Evolutionary conservation across 2,329 filamentous ascomycete species (phyloP), one percentile per base, ranked within the genome.

Genomic region (Fusarium bactridioides): DNA sequence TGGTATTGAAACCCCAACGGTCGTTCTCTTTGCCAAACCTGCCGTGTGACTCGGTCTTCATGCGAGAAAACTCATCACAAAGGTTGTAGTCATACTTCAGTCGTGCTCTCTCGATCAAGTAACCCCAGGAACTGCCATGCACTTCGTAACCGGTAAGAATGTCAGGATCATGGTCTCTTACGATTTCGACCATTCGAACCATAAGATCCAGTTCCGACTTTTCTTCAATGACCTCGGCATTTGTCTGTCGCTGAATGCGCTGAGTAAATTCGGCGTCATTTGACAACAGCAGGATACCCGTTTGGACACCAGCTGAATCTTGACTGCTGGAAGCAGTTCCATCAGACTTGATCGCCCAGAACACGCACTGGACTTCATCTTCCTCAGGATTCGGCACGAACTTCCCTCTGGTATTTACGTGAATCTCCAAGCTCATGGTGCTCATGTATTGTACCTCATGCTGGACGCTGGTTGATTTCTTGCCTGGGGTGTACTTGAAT

Each of bases 131-230:
- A 65, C 90, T 88, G 59, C 94, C 94, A 78, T 98, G 94, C 1
- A 98, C 94, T 81, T 99, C 96, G 76, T 96, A 99, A 0, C 96
- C 96, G 1, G 95, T 96, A 45, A 99, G 85, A 33, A 99, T 93
- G 77, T 99, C 96, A 0, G 96, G 96, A 79, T 99, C 96, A 76
- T 93, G 88, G 7, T 85, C 85, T 41, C 94, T 90, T 25, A 99
- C 95, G 76, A 97, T 91, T 74, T 96, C 92, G 21, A 97, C 91
- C 81, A 98, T 89, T n/a, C 90, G 89, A 47, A 93, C 92, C 79
- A 99, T 90, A 35, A 98, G 81, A 72, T 97, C 94, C 7, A 97
- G 86, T 80, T 99, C 96, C 0, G 92, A 91, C 15, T 86, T 81
- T 81, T 98, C 95, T 68, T 91, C 88, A 29, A 92, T 86, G 2